phyloP scores from a whole-genome alignment of 1,284 basidiomycete genomes.

The Microbotryum silenes-acaulis region DNA sequence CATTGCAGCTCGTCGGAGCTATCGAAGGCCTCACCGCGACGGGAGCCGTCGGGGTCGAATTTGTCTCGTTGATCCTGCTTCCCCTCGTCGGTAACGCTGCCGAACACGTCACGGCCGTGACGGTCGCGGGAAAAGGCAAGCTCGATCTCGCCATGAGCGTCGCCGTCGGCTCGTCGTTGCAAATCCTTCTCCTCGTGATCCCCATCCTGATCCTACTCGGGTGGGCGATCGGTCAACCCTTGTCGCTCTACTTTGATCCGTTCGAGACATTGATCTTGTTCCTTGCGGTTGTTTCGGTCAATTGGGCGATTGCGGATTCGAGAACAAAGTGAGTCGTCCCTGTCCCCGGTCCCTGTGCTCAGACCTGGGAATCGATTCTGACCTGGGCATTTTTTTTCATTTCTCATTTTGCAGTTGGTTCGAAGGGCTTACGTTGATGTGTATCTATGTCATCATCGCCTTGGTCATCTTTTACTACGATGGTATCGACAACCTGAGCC shows the following conservation, averaged over 20 bases:
- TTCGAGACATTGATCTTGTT: slow-evolving; percentile 47
- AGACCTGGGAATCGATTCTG: too few species aligned
- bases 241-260: slow-evolving; percentile 41
- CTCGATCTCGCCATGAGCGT: slow-evolving; percentile 47
- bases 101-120: slow-evolving; percentile 82
- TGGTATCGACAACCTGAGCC: too few species aligned
- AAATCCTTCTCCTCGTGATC: slow-evolving; percentile 75
- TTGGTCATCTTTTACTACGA: slow-evolving; percentile 16
- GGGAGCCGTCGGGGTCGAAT: slow-evolving; percentile 55
- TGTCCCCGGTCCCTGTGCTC: too few species aligned
- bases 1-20: slow-evolving; percentile 56
- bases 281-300: slow-evolving; percentile 68
- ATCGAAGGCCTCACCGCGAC: slow-evolving; percentile 57
- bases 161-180: slow-evolving; percentile 52
- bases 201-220: slow-evolving; percentile 55
- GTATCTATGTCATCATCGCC: slow-evolving; percentile 34
- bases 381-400: too few species aligned
- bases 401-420: slow-evolving; percentile 34
- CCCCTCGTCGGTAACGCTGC: slow-evolving; percentile 61
- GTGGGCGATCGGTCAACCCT: slow-evolving; percentile 47
- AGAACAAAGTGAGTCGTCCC: slow-evolving; percentile 59
- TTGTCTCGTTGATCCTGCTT: slow-evolving; percentile 75
- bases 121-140: slow-evolving; percentile 67
- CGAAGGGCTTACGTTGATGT: slow-evolving; percentile 52
- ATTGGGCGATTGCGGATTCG: slow-evolving; percentile 70